Percentiles rank a stretch among this genome's conserved stretches.
These are phyloP conservation scores for Vinca major DNA, from an alignment of 305 asterid species.

Conservation along the genomic window DNA sequence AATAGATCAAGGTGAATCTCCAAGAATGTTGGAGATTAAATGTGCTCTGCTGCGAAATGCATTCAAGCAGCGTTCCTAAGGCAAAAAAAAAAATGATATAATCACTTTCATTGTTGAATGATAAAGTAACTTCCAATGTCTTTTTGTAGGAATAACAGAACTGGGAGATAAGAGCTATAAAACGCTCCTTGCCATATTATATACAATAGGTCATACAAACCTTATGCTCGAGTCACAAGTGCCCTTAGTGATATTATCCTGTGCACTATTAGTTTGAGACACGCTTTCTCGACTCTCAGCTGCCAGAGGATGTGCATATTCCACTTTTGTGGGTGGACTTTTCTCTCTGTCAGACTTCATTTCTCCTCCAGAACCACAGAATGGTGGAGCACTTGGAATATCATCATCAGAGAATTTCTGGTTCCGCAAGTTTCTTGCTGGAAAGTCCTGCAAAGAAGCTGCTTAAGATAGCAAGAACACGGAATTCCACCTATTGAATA, in stretches of 20 bases:
- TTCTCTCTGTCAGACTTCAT: slow-evolving; percentile 26
- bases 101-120: neutral
- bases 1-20: slow-evolving; percentile 13
- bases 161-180: neutral
- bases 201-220: slow-evolving; percentile 20
- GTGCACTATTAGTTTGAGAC: slow-evolving; percentile 18
- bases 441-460: slow-evolving; percentile 22
- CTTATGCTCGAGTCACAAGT: slow-evolving; percentile 26
- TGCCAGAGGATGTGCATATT: slow-evolving; percentile 11
- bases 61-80: slow-evolving; percentile 26
- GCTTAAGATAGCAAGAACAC: slow-evolving; percentile 10
- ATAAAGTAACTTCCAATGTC: neutral
- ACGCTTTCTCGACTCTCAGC: slow-evolving; percentile 11
- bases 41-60: no score
- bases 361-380: slow-evolving; percentile 31
- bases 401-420: slow-evolving; percentile 31
- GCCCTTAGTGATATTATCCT: slow-evolving; percentile 16
- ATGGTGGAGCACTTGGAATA: slow-evolving; percentile 49
- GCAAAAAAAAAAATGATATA: neutral
- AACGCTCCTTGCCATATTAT: neutral
- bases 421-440: slow-evolving; percentile 19
- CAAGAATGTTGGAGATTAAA: slow-evolving; percentile 32
- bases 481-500: neutral
- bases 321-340: slow-evolving; percentile 19
- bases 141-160: neutral